phyloP scores from a whole-genome alignment of 2,329 filamentous ascomycete species.

The Xylariales sp. region DNA sequence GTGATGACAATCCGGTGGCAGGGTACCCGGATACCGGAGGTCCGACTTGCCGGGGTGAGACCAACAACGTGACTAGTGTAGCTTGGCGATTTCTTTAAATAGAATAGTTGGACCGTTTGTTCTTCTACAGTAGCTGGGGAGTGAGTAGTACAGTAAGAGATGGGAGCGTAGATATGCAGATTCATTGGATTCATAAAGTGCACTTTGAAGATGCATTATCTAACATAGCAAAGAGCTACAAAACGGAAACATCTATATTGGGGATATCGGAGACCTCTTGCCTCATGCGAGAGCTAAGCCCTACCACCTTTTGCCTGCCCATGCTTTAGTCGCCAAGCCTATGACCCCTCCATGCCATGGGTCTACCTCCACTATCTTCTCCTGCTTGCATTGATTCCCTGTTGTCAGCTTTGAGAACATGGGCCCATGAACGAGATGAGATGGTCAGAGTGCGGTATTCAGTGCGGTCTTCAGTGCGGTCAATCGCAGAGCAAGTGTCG shows the following conservation, averaged over 20 bases:
- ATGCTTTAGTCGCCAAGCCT: conserved; percentile 1
- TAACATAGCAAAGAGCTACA: not conserved
- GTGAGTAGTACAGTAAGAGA: too few species aligned
- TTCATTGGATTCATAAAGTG: not conserved
- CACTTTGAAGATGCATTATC: not conserved
- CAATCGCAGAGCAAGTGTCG: not conserved
- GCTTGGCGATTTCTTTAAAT: conserved; percentile 23
- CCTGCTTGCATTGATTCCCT: not conserved
- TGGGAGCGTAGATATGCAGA: too few species aligned
- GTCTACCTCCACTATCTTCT: not conserved
- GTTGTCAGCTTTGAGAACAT: conserved; percentile 24
- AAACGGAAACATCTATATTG: not conserved
- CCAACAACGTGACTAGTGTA: conserved; percentile 10
- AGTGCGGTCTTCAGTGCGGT: not conserved
- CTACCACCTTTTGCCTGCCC: conserved; percentile 15
- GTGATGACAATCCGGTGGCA: conserved; percentile 6
- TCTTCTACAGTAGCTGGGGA: too few species aligned
- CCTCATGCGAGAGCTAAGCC: conserved; percentile 29
- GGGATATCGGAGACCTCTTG: not conserved
- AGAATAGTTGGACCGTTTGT: not conserved
- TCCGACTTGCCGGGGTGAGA: conserved; percentile 11
- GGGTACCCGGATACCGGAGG: conserved; percentile 25
- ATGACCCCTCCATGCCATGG: conserved; percentile 1
- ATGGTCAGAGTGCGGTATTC: not conserved
- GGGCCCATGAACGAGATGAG: conserved; percentile 7